phyloP scores from a whole-genome alignment of 2,329 filamentous ascomycete genomes.

The Alternaria sp. region DNA sequence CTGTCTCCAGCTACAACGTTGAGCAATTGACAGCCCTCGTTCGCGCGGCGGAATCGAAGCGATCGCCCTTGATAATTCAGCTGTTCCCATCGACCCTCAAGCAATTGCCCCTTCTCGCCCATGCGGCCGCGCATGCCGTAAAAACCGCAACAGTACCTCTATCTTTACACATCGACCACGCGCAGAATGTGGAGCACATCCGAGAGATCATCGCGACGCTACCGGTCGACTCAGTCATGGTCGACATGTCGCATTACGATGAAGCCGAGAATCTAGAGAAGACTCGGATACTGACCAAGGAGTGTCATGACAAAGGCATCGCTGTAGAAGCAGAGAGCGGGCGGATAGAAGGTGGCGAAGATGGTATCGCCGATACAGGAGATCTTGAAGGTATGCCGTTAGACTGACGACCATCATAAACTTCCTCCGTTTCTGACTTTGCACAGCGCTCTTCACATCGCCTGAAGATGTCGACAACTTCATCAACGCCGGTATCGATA shows the following conservation, averaged over 20 bases:
- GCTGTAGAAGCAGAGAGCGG: constrained; percentile 75
- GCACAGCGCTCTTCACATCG: constrained; percentile 65
- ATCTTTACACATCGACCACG: constrained; percentile 59
- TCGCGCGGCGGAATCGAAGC: constrained; percentile 44
- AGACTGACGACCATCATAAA: too few species aligned
- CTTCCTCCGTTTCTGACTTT: background rate
- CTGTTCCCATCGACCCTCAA: constrained; percentile 69
- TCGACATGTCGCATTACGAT: constrained; percentile 78
- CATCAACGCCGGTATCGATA: constrained; percentile 73
- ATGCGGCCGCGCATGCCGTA: constrained; percentile 54
- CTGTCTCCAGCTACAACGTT: constrained; percentile 40
- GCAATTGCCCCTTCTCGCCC: constrained; percentile 64
- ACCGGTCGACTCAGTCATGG: constrained; percentile 76
- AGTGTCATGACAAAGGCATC: constrained; percentile 70
- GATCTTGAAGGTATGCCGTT: constrained; percentile 61
- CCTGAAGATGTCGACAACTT: constrained; percentile 74
- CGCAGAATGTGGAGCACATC: constrained; percentile 55
- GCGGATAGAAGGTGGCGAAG: constrained; percentile 75
- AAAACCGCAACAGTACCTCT: constrained; percentile 54
- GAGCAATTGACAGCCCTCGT: constrained; percentile 48
- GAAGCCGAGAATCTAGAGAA: constrained; percentile 73
- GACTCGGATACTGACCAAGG: constrained; percentile 67
- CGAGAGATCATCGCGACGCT: constrained; percentile 56
- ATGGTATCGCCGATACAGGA: constrained; percentile 73
- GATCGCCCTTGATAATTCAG: constrained; percentile 48